phyloP scores from a whole-genome alignment of 23 red algal genomes.

The Gracilaria caudata region DNA sequence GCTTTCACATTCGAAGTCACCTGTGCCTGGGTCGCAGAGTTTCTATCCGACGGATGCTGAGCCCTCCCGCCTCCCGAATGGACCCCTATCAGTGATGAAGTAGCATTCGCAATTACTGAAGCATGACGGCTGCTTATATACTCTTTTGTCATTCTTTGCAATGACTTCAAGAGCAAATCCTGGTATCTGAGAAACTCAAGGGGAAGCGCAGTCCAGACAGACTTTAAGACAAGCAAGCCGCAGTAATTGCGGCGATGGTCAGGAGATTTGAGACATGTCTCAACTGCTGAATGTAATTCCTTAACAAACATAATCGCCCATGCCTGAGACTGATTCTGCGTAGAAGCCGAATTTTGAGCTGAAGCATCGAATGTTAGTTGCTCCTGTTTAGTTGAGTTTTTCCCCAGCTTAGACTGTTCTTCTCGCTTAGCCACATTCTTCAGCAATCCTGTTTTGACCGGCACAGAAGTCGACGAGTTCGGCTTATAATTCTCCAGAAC shows the following conservation, averaged over 20 bases:
- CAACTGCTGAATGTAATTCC: conserved; percentile 32
- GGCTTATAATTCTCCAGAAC: conserved; percentile 26
- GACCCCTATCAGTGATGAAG: neutral
- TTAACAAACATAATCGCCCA: neutral
- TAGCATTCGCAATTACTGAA: neutral
- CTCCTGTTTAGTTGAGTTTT: neutral
- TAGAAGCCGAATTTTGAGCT: neutral
- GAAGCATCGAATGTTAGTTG: neutral
- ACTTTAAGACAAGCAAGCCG: conserved; percentile 63
- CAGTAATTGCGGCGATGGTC: conserved; percentile 24
- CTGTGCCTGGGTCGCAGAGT: neutral
- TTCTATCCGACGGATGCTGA: neutral
- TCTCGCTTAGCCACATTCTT: conserved; percentile 1
- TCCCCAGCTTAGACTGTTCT: neutral
- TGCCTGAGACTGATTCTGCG: neutral
- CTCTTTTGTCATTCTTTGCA: conserved; percentile 67
- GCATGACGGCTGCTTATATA: conserved; percentile 2
- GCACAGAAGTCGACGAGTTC: neutral
- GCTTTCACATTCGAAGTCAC: neutral
- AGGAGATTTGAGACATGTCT: conserved; percentile 39
- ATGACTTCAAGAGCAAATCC: conserved; percentile 41
- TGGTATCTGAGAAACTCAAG: conserved; percentile 34
- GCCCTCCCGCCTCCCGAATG: neutral
- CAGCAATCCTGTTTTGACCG: neutral
- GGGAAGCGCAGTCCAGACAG: conserved; percentile 29